Conservation (phyloP, 2,329 filamentous ascomycete species). For the Lasiodiplodia sp. region DNA sequence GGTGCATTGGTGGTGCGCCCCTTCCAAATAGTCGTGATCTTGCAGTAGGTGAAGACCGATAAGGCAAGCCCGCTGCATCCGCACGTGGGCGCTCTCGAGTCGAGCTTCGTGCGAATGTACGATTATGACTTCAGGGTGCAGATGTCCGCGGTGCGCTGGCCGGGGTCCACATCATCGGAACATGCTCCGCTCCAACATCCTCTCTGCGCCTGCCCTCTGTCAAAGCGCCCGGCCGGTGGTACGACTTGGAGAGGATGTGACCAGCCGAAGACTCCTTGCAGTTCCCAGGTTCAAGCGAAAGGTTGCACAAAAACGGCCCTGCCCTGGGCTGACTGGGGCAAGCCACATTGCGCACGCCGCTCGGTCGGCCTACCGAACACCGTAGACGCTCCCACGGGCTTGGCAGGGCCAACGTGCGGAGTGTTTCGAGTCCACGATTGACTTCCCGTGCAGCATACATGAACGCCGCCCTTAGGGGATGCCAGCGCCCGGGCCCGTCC, state of each 20-base stretch:
- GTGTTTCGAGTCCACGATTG: slow-evolving; percentile 8
- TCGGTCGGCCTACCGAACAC: slow-evolving; percentile 17
- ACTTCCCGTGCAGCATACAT: slow-evolving; percentile 18
- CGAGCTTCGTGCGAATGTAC: background rate
- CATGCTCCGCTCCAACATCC: slow-evolving; percentile 7
- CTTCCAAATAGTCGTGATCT: background rate
- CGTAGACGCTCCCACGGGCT: slow-evolving; percentile 13
- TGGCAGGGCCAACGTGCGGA: slow-evolving; percentile 21
- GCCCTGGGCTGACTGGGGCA: background rate
- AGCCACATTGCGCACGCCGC: slow-evolving; percentile 22
- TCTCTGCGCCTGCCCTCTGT: background rate
- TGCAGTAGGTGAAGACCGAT: slow-evolving; percentile 8
- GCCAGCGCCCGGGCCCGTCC: slow-evolving; percentile 17
- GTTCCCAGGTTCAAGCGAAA: slow-evolving; percentile 11
- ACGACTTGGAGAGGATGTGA: slow-evolving; percentile 12
- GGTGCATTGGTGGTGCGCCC: background rate
- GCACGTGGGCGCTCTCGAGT: slow-evolving; percentile 17
- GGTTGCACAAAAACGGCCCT: slow-evolving; percentile 19
- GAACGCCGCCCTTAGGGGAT: background rate
- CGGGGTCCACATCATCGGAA: background rate
- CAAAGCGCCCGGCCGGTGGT: background rate
- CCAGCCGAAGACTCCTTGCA: slow-evolving; percentile 22
- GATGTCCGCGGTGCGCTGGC: slow-evolving; percentile 6
- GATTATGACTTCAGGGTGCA: slow-evolving; percentile 24
- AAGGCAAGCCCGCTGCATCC: slow-evolving; percentile 13